phyloP scores from a whole-genome alignment of 106 monocot species.

The Dendrobium nobile region DNA sequence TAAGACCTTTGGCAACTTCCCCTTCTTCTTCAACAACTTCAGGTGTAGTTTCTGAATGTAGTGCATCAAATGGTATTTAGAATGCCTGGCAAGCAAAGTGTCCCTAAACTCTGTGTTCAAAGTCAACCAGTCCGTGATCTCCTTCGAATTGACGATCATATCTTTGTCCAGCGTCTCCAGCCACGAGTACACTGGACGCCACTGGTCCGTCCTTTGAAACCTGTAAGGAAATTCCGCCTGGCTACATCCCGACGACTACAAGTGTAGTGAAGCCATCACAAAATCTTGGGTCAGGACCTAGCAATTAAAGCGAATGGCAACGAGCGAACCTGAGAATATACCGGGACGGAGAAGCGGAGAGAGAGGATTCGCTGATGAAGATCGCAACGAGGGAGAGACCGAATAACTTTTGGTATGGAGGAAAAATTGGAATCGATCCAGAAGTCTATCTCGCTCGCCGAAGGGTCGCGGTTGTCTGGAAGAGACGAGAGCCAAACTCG shows the following conservation, averaged over 20 bases:
- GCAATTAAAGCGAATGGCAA: neutral
- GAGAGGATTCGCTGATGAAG: conserved; percentile 30
- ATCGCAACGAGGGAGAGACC: conserved; percentile 25
- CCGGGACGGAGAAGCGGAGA: neutral
- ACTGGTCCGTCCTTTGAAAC: conserved; percentile 71
- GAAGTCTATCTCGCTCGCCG: conserved; percentile 18
- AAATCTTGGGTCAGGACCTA: no score
- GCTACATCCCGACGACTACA: conserved; percentile 4
- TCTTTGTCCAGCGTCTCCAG: conserved; percentile 58
- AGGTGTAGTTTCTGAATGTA: conserved; percentile 69
- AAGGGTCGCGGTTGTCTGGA: conserved; percentile 6
- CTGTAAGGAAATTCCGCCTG: conserved; percentile 35
- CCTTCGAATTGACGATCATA: conserved; percentile 37
- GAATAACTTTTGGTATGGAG: conserved; percentile 17
- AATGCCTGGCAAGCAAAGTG: conserved; percentile 43
- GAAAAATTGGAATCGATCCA: conserved; percentile 28
- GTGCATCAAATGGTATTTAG: conserved; percentile 69
- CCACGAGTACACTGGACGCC: conserved; percentile 68
- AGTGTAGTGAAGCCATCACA: neutral
- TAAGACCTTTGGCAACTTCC: conserved; percentile 58
- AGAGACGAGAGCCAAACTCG: conserved; percentile 35
- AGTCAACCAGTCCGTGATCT: conserved; percentile 55
- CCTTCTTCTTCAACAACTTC: conserved; percentile 66
- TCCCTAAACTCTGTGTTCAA: conserved; percentile 41
- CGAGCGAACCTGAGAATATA: conserved; percentile 6